phyloP scores from a whole-genome alignment of 305 asterid species.

The Fraxinus sp. region DNA sequence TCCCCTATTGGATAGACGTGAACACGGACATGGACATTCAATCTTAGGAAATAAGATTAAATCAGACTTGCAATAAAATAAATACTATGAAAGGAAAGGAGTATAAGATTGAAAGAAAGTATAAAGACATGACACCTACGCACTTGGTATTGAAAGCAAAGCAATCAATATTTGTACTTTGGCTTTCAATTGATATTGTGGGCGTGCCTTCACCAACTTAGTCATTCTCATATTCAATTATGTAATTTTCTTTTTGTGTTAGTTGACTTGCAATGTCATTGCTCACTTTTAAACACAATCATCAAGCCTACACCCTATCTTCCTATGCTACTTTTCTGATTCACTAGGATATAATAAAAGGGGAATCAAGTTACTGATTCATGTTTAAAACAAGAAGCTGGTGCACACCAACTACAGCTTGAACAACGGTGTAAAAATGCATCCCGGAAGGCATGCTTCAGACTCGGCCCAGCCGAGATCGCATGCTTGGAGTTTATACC shows the following conservation, averaged over 20 bases:
- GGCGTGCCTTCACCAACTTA: neutral
- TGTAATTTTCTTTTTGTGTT: neutral
- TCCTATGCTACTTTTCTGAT: neutral
- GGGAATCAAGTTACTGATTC: neutral
- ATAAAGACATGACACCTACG: neutral
- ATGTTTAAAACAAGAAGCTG: neutral
- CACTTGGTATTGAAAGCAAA: conserved; percentile 34
- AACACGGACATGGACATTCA: neutral
- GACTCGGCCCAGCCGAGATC: neutral
- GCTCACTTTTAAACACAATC: neutral
- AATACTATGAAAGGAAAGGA: neutral
- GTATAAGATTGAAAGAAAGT: neutral
- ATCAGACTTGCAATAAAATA: neutral
- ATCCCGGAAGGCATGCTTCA: neutral
- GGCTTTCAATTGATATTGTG: neutral
- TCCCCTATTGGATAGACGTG: neutral
- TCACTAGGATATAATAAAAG: neutral
- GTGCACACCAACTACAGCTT: neutral
- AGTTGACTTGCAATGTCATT: neutral
- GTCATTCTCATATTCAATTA: neutral
- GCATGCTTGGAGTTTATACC: neutral
- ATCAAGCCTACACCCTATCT: neutral
- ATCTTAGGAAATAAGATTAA: conserved; percentile 1
- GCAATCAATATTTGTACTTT: conserved; percentile 6
- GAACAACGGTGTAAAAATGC: neutral